These are phyloP conservation scores for Ascoidea tarda DNA, from an alignment of 805 yeast genomes.

Conservation along the genomic window DNA sequence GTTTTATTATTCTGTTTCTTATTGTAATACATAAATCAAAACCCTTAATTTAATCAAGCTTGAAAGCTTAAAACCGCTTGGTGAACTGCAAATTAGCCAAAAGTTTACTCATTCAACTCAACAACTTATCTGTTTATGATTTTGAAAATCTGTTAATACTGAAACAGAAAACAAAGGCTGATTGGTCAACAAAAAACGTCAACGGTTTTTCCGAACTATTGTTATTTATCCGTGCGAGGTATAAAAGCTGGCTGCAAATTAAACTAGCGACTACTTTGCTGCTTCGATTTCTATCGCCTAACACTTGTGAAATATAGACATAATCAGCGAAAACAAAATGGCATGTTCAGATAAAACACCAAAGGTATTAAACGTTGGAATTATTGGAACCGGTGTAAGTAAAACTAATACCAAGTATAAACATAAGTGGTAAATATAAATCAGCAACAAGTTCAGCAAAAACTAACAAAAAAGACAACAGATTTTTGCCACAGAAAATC, in stretches of 20 bases:
- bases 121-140: too few relatives aligned
- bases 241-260: not conserved
- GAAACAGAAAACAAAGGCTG: not conserved
- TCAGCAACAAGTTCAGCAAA: not conserved
- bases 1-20: too few relatives aligned
- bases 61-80: too few relatives aligned
- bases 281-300: not conserved
- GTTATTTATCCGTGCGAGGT: not conserved
- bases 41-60: too few relatives aligned
- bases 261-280: not conserved
- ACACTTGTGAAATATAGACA: not conserved
- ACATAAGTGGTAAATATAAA: not conserved
- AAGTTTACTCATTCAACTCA: too few relatives aligned
- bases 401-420: not conserved
- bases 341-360: not conserved
- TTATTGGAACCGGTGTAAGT: slow-evolving; percentile 55
- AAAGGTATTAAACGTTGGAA: slow-evolving; percentile 36
- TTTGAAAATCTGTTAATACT: too few relatives aligned
- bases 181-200: not conserved
- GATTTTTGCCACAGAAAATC: slow-evolving; percentile 76
- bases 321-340: not conserved
- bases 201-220: not conserved
- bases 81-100: too few relatives aligned
- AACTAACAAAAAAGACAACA: not conserved
- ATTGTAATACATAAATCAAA: too few relatives aligned